Evolutionary conservation across 768 basidiomycete genomes (phyloP), one percentile per base, ranked within the genome.

Genomic region (Serendipita vermifera): DNA sequence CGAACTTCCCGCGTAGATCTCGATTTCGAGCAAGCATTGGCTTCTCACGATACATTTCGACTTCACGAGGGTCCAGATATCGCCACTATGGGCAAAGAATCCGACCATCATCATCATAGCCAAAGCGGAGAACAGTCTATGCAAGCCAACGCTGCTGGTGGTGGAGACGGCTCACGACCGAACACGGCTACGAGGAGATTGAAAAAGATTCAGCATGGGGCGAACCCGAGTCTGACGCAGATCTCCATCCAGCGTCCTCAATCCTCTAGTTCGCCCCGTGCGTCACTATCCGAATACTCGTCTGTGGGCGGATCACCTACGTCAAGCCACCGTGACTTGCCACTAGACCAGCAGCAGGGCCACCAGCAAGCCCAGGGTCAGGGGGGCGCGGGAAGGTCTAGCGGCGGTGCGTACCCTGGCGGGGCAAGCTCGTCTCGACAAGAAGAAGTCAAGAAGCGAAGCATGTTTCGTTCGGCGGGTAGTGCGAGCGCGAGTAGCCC

Each of bases 401-500:
- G 61, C 69, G 22, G 54, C 36, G 32, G 26, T 43, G 38, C 22
- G 55, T 29, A 20, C 43, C 32, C 58, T 43, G 53, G 38, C 33
- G 20, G 35, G 17, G 22, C 29, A 27, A 32, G 7, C 54, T 17
- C 24, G 22, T 9, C 6, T n/a, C 36, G 35, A 32, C 32, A n/a
- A 38, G 55, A 29, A 63, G 81, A 83, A 63, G 79, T 78, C 5
- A 86, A 86, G 67, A 78, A 88, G 40, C 78, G 88, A 51, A 87
- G 85, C 60, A 79, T 96, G 72, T 92, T 91, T 67, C 77, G 92
- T 57, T 84, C 87, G 17, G 77, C 86, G 9, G 92, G 90, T 38
- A n/a, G n/a, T n/a, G 46, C 20, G 5, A 93, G 89, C 5, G 85
- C 90, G 32, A 88, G 86, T 62, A 90, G 85, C 65, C 93, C 92